phyloP scores from a whole-genome alignment of 495 filamentous ascomycete genomes.

The Penicillium bialowiezense region DNA sequence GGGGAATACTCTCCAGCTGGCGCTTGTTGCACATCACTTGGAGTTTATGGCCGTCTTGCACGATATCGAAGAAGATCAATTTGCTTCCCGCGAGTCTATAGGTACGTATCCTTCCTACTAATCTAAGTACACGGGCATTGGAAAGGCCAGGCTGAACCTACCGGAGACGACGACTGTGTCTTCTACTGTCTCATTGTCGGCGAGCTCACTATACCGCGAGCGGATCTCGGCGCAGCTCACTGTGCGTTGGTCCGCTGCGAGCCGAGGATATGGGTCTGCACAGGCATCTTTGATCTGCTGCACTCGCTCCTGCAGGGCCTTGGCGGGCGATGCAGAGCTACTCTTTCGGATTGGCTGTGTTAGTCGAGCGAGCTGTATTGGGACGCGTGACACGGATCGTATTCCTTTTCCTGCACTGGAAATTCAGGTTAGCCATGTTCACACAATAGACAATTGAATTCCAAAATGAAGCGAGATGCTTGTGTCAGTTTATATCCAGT shows the following conservation, averaged over 20 bases:
- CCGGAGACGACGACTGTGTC: slow-evolving; percentile 42
- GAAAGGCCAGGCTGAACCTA: slow-evolving; percentile 35
- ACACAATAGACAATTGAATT: slow-evolving; percentile 1
- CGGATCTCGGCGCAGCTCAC: slow-evolving; percentile 40
- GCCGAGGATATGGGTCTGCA: slow-evolving; percentile 52
- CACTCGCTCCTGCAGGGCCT: slow-evolving; percentile 46
- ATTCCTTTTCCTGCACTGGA: slow-evolving; percentile 31
- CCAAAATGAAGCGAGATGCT: slow-evolving; percentile 11
- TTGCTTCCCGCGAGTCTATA: slow-evolving; percentile 60
- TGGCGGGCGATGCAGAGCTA: slow-evolving; percentile 37
- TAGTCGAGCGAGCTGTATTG: slow-evolving; percentile 17
- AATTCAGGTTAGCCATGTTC: slow-evolving; percentile 18
- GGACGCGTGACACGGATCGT: slow-evolving; percentile 6
- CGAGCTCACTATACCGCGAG: slow-evolving; percentile 35
- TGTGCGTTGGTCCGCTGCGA: slow-evolving; percentile 26
- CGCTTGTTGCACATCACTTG: slow-evolving; percentile 71
- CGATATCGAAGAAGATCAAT: slow-evolving; percentile 80
- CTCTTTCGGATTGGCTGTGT: slow-evolving; percentile 17
- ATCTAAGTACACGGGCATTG: slow-evolving; percentile 44
- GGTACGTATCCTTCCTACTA: slow-evolving; percentile 63
- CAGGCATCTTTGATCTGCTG: slow-evolving; percentile 45
- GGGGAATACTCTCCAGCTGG: slow-evolving; percentile 45
- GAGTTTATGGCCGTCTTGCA: slow-evolving; percentile 63
- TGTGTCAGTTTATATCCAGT: slow-evolving; percentile 28
- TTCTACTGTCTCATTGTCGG: slow-evolving; percentile 46